phyloP scores from a whole-genome alignment of 805 yeast genomes.

The Jamesozyma lodderae region DNA sequence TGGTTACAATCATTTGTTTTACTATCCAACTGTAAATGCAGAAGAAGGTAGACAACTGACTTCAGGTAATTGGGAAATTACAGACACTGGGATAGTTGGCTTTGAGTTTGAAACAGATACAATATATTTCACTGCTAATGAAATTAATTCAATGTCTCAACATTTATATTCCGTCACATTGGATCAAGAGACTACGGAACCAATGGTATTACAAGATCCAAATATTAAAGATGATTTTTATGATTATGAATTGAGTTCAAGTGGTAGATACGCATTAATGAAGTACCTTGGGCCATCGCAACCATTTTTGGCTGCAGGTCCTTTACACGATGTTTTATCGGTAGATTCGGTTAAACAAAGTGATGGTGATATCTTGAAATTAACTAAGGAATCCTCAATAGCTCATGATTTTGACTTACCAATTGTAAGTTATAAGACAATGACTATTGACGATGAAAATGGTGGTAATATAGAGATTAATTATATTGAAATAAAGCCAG shows the following conservation, averaged over 20 bases:
- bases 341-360: constrained; percentile 8
- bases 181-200: constrained; percentile 5
- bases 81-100: constrained; percentile 36
- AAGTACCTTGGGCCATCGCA: constrained; percentile 20
- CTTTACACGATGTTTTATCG: constrained; percentile 9
- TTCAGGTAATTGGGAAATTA: constrained; percentile 43
- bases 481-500: constrained; percentile 56
- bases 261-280: constrained; percentile 38
- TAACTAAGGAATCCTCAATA: constrained; percentile 11
- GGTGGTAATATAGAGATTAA: constrained; percentile 39
- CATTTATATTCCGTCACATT: constrained; percentile 48
- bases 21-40: constrained; percentile 40
- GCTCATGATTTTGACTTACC: constrained; percentile 41
- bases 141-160: constrained; percentile 37
- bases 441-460: constrained; percentile 34
- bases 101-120: constrained; percentile 39
- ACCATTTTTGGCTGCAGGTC: constrained; percentile 19
- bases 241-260: constrained; percentile 45
- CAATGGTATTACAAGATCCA: constrained; percentile 15
- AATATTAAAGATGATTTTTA: constrained; percentile 27
- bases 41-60: constrained; percentile 36
- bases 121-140: constrained; percentile 51
- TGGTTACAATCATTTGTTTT: constrained; percentile 58
- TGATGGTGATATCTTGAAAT: constrained; percentile 6
- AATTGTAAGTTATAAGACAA: constrained; percentile 30